Conservation (phyloP, 345 rosid species). For the Crucihimalaya himalaica region DNA sequence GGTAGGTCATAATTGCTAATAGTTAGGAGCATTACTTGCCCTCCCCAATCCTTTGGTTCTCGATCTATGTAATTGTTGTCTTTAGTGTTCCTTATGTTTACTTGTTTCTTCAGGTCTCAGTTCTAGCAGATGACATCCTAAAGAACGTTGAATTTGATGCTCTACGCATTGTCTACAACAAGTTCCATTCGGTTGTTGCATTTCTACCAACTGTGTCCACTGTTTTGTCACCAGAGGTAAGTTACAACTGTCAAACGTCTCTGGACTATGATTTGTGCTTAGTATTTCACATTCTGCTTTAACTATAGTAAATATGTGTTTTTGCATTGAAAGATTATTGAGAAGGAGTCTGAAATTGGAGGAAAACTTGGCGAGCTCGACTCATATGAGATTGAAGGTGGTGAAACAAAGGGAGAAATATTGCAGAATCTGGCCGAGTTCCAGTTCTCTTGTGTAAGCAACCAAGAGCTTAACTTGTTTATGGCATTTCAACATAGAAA, state of each 20-base stretch:
- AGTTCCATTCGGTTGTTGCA: conserved; percentile 76
- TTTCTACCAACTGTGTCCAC: conserved; percentile 83
- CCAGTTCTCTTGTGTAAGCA: conserved; percentile 97
- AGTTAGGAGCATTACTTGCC: background rate
- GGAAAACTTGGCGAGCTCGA: conserved; percentile 93
- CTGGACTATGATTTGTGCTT: conserved; percentile 1
- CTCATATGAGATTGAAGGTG: conserved; percentile 95
- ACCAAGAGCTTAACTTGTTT: conserved; percentile 1
- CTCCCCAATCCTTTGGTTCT: background rate
- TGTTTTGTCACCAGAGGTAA: conserved; percentile 84
- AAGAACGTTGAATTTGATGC: conserved; percentile 95
- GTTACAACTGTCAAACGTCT: conserved; percentile 31
- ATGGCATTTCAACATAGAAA: background rate
- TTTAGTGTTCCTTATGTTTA: conserved; percentile 1
- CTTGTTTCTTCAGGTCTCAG: conserved; percentile 69
- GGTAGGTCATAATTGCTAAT: conserved; percentile 43
- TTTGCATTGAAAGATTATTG: conserved; percentile 59
- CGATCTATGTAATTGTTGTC: background rate
- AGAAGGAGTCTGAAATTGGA: conserved; percentile 82
- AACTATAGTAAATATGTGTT: background rate
- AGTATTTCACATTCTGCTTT: conserved; percentile 5
- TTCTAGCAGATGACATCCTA: conserved; percentile 92
- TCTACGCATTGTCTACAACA: conserved; percentile 86
- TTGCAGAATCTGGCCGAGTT: conserved; percentile 93
- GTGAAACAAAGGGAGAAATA: conserved; percentile 88